Percentiles rank a stretch among this genome's conserved stretches.
Evolutionary conservation across 2,329 filamentous ascomycete genomes (phyloP).

Genomic region (Xylaria sp.): DNA sequence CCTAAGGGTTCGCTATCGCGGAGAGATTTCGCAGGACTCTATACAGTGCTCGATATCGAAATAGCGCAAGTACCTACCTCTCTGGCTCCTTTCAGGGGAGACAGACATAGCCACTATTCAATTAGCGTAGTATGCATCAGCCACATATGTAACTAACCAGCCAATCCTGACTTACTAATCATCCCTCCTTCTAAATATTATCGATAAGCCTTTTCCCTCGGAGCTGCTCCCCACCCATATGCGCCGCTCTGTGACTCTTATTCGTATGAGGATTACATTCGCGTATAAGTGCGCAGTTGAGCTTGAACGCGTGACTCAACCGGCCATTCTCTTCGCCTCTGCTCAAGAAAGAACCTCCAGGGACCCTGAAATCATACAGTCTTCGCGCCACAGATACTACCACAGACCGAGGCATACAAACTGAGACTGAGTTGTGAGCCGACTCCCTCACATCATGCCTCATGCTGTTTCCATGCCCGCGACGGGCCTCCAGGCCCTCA

Average conservation of each 20-base stretch:
- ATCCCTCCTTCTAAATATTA: not conserved
- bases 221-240: not conserved
- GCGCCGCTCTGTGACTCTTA: slow-evolving; percentile 2
- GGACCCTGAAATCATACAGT: not conserved
- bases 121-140: not conserved
- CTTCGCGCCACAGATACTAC: not conserved
- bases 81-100: too few species aligned
- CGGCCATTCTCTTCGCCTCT: not conserved
- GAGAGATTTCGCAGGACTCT: too few species aligned
- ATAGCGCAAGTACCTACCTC: too few species aligned
- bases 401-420: not conserved
- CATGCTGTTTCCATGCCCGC: slow-evolving; percentile 69
- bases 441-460: slow-evolving; percentile 53
- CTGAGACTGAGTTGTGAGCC: not conserved
- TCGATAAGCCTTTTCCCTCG: slow-evolving; percentile 12
- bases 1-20: too few species aligned
- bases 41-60: too few species aligned
- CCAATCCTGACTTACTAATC: not conserved
- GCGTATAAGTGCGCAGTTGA: not conserved
- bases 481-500: slow-evolving; percentile 74
- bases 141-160: not conserved
- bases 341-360: not conserved
- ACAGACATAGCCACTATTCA: not conserved
- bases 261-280: not conserved
- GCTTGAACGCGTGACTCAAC: not conserved